A percentile compares a stretch with the other conserved stretches of the same genome.
Conservation (phyloP, 2,329 filamentous ascomycete genomes). For the Triangularia verruculosa region DNA sequence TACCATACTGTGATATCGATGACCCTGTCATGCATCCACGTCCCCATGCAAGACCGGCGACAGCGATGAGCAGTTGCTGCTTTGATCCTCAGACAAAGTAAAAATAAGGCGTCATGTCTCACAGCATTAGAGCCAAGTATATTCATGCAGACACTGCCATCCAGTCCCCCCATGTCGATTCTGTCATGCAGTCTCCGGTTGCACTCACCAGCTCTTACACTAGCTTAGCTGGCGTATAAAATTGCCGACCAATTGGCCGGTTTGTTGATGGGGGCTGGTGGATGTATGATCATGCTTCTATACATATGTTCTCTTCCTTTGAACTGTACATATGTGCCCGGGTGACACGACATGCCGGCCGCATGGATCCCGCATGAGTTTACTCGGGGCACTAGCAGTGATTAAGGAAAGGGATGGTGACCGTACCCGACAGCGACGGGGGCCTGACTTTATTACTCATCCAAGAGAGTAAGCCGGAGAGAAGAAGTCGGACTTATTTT, state of each 20-base stretch:
- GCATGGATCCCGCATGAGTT: neutral
- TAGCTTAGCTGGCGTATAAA: neutral
- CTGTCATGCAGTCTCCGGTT: neutral
- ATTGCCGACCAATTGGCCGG: neutral
- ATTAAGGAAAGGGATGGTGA: neutral
- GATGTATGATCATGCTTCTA: neutral
- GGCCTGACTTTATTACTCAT: no score
- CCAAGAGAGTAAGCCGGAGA: neutral
- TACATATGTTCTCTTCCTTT: neutral
- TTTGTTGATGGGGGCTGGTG: neutral
- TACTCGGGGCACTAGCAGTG: neutral
- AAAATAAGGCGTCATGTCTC: neutral
- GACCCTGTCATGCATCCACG: no score
- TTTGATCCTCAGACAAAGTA: neutral
- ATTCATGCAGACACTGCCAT: neutral
- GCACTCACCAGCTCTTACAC: neutral
- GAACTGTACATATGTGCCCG: neutral
- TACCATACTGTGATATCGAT: neutral
- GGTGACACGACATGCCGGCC: neutral
- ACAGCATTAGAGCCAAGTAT: neutral
- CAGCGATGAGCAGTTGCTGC: neutral
- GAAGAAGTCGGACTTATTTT: neutral
- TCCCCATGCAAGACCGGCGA: no score
- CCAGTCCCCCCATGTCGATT: neutral
- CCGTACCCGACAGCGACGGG: neutral